A percentile compares a stretch with the other conserved stretches of the same genome.
Conservation (phyloP, 768 basidiomycete species). For the Rhizopogon rudus region DNA sequence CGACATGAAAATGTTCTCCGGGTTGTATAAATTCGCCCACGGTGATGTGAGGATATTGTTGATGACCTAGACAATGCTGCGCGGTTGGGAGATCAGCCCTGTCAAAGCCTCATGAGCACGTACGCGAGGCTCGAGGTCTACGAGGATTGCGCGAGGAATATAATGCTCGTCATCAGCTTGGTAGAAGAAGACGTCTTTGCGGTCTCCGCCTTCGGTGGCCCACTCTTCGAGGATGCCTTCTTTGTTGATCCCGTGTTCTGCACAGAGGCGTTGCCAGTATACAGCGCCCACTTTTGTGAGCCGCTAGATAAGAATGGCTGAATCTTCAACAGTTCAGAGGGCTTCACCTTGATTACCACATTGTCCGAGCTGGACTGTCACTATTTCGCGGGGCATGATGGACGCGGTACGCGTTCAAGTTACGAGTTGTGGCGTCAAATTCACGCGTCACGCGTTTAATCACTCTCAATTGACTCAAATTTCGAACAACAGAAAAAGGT, state of each 20-base stretch:
- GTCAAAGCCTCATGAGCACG: slow-evolving; percentile 23
- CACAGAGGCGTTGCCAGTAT: slow-evolving; percentile 97
- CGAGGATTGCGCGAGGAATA: slow-evolving; percentile 92
- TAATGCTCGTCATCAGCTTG: slow-evolving; percentile 99
- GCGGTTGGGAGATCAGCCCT: neutral
- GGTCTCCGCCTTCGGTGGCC: slow-evolving; percentile 92
- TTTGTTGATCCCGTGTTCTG: slow-evolving; percentile 96
- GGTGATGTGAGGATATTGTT: slow-evolving; percentile 89
- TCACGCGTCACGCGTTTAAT: slow-evolving; percentile 5
- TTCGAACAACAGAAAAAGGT: slow-evolving; percentile 6
- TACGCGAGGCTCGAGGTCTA: slow-evolving; percentile 95
- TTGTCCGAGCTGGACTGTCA: slow-evolving; percentile 84
- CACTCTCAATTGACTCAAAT: neutral
- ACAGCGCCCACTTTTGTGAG: slow-evolving; percentile 79
- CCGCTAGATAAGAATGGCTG: slow-evolving; percentile 2
- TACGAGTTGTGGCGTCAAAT: slow-evolving; percentile 2
- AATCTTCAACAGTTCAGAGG: slow-evolving; percentile 7
- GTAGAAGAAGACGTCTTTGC: slow-evolving; percentile 99
- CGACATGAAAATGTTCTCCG: slow-evolving; percentile 94
- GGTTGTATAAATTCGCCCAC: slow-evolving; percentile 89
- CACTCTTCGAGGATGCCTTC: slow-evolving; percentile 96
- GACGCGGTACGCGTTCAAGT: slow-evolving; percentile 12
- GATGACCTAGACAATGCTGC: slow-evolving; percentile 64
- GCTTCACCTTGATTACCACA: slow-evolving; percentile 86
- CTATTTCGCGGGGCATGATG: slow-evolving; percentile 77